Conservation (phyloP, 768 basidiomycete species). For the Coprinopsis cinerea region DNA sequence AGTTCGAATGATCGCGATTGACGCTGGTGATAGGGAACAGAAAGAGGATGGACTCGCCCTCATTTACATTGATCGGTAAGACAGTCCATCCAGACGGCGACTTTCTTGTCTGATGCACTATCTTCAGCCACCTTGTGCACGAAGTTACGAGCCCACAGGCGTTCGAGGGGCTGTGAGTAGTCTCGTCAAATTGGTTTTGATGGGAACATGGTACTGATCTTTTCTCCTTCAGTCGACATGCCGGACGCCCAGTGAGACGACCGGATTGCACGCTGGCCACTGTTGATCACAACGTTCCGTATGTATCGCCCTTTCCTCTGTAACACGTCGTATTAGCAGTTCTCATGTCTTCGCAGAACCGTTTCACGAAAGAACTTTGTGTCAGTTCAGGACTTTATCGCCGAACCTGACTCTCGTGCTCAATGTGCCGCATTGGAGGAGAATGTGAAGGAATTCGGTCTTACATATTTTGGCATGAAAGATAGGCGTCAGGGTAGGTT, state of each 20-base stretch:
- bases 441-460: conserved; percentile 86
- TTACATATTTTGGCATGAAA: conserved; percentile 89
- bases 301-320: conserved; percentile 25
- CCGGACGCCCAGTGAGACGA: conserved; percentile 70
- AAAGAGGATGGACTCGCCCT: conserved; percentile 75
- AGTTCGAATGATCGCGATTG: conserved; percentile 12
- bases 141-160: conserved; percentile 95
- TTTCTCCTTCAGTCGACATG: conserved; percentile 48
- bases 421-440: conserved; percentile 82
- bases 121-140: conserved; percentile 59
- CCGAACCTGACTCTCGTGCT: conserved; percentile 78
- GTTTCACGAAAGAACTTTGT: conserved; percentile 70
- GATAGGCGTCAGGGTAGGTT: conserved; percentile 76
- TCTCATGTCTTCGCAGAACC: conserved; percentile 40
- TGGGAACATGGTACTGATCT: conserved; percentile 5
- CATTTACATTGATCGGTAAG: conserved; percentile 77
- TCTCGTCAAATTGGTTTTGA: neutral
- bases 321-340: conserved; percentile 6
- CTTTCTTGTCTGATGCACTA: neutral
- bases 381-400: conserved; percentile 65
- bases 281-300: conserved; percentile 87
- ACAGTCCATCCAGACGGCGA: neutral
- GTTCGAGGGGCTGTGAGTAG: conserved; percentile 74
- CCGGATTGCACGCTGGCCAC: conserved; percentile 89
- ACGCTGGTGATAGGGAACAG: conserved; percentile 42